These are phyloP conservation scores for Eutrema heterophyllum DNA, from an alignment of 345 rosid species.

Conservation along the genomic window DNA sequence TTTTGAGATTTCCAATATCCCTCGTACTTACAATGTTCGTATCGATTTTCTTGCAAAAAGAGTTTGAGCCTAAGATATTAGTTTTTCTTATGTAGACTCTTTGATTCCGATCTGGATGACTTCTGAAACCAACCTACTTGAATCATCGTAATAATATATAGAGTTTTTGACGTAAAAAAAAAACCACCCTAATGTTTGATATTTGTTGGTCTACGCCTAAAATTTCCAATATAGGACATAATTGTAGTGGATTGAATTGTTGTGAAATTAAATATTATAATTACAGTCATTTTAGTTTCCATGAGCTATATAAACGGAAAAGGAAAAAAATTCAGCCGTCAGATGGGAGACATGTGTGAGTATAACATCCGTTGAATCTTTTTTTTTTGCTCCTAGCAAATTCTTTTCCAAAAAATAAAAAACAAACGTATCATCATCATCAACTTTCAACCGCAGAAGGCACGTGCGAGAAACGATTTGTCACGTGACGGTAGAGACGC, in stretches of 20 bases:
- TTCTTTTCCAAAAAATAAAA: neutral
- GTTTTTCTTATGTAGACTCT: too few species aligned
- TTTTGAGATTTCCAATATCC: too few species aligned
- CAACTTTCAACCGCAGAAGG: neutral
- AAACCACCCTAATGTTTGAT: neutral
- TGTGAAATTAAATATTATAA: neutral
- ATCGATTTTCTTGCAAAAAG: too few species aligned
- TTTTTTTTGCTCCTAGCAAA: neutral
- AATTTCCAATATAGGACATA: neutral
- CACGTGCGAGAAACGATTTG: conserved; percentile 33
- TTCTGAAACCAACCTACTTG: too few species aligned
- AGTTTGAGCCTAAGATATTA: too few species aligned
- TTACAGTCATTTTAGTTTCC: neutral
- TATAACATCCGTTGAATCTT: neutral
- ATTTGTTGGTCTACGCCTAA: neutral
- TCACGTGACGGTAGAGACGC: conserved; percentile 46
- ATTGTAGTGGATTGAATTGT: neutral
- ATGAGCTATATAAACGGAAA: neutral
- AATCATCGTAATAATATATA: too few species aligned
- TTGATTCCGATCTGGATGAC: too few species aligned
- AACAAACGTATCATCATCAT: neutral
- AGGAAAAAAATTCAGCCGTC: neutral
- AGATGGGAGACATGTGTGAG: neutral
- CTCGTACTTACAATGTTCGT: too few species aligned
- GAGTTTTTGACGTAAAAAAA: too few species aligned